A percentile compares a stretch with the other conserved stretches of the same genome.
These are phyloP conservation scores for Colletotrichum destructivum DNA, from an alignment of 2,329 filamentous ascomycete genomes.

Conservation along the genomic window DNA sequence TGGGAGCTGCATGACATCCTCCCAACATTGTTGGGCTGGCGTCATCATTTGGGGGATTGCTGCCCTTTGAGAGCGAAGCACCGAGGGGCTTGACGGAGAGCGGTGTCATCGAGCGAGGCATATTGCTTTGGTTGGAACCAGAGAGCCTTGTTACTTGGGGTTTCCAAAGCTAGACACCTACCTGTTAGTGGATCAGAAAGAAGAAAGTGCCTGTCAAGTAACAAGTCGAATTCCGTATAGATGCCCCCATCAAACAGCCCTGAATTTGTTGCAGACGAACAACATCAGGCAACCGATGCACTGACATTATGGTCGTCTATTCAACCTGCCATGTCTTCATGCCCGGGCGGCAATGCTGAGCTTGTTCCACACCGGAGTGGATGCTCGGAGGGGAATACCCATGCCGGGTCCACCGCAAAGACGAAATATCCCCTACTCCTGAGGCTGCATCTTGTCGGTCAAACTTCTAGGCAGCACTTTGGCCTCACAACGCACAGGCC, in stretches of 20 bases:
- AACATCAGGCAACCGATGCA: not conserved
- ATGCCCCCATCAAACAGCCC: not conserved
- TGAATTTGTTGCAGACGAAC: not conserved
- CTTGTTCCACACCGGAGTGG: not conserved
- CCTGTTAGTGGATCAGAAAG: too few species aligned
- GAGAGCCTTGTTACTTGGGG: too few species aligned
- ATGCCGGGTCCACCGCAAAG: too few species aligned
- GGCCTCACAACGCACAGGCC: conserved; percentile 10
- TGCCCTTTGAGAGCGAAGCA: not conserved
- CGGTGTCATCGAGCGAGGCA: not conserved
- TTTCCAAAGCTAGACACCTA: not conserved
- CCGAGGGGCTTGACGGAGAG: not conserved
- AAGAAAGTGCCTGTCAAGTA: not conserved
- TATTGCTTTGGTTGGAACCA: not conserved
- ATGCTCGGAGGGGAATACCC: not conserved
- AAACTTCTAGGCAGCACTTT: conserved; percentile 17
- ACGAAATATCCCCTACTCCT: not conserved
- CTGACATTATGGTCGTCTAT: not conserved
- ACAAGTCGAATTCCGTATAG: too few species aligned
- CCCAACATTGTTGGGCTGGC: not conserved
- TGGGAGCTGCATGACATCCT: not conserved
- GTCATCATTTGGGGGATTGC: not conserved
- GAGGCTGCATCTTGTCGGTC: not conserved
- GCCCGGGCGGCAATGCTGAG: not conserved
- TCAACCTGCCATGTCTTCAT: not conserved